phyloP scores from a whole-genome alignment of 345 rosid genomes.

The Brassica incana region DNA sequence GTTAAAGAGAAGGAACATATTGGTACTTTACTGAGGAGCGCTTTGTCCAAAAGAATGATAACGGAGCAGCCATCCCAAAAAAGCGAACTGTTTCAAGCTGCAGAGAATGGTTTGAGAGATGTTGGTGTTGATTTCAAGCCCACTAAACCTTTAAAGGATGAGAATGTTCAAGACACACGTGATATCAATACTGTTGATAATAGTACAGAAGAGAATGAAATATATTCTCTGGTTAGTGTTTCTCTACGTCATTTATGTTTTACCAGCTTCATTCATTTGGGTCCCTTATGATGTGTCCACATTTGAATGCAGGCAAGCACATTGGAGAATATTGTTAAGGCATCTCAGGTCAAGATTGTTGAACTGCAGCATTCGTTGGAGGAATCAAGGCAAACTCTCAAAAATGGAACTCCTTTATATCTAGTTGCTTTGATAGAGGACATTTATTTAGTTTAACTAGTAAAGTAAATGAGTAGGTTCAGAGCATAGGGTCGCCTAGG shows the following conservation, averaged over 20 bases:
- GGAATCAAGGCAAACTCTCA: conserved; percentile 65
- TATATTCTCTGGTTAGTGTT: conserved; percentile 72
- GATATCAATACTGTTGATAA: conserved; percentile 33
- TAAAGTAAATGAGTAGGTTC: conserved; percentile 13
- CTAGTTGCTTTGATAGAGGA: not conserved
- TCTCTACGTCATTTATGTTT: conserved; percentile 14
- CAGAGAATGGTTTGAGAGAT: conserved; percentile 80
- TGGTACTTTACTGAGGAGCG: conserved; percentile 80
- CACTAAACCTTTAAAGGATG: conserved; percentile 47
- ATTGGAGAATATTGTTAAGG: conserved; percentile 87
- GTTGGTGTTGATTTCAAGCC: conserved; percentile 73
- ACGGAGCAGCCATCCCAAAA: conserved; percentile 58
- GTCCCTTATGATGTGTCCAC: conserved; percentile 19
- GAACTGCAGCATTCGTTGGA: conserved; percentile 74
- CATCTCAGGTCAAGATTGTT: conserved; percentile 83
- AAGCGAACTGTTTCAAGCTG: conserved; percentile 67
- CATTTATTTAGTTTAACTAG: conserved; percentile 5
- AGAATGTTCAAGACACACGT: conserved; percentile 38
- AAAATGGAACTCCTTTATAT: not conserved
- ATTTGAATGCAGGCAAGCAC: conserved; percentile 74
- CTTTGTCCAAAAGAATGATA: conserved; percentile 71
- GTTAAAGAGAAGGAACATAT: conserved; percentile 90
- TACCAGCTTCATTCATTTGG: conserved; percentile 5
- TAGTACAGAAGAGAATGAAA: conserved; percentile 68
- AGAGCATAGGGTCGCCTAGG: conserved; percentile 1